Conservation (phyloP, 78 protist species). For the Chrysochromulina parva region DNA sequence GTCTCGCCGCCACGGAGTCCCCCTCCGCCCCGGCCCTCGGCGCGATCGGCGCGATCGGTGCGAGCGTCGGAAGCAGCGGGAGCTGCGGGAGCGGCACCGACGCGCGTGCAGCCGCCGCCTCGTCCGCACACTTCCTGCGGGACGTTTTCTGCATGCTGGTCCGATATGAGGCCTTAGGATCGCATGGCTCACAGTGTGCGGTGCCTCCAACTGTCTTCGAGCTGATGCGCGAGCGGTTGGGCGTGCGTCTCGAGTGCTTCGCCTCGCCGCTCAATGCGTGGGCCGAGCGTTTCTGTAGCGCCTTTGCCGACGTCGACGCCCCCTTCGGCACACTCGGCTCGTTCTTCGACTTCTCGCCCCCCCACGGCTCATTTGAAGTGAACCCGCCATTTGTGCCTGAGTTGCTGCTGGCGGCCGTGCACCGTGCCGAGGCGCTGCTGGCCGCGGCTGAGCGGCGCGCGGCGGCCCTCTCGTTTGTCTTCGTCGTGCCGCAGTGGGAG, state of each 20-base stretch:
- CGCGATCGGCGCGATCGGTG: too few species aligned
- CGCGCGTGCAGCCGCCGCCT: too few species aligned
- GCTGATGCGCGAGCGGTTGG: background rate
- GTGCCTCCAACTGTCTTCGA: background rate
- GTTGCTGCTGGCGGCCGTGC: background rate
- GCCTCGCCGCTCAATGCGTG: constrained; percentile 49
- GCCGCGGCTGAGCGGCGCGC: background rate
- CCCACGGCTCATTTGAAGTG: constrained; percentile 54
- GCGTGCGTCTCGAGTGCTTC: constrained; percentile 41
- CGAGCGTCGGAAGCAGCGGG: too few species aligned
- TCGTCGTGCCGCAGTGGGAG: background rate
- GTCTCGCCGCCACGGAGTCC: too few species aligned
- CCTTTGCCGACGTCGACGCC: constrained; percentile 40
- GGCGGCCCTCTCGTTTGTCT: background rate
- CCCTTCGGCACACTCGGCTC: constrained; percentile 56
- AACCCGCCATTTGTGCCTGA: constrained; percentile 57
- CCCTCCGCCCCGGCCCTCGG: too few species aligned
- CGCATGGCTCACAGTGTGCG: background rate
- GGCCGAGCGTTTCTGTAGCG: background rate
- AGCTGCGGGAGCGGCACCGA: too few species aligned
- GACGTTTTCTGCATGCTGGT: background rate
- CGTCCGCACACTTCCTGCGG: too few species aligned
- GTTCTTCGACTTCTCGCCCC: constrained; percentile 34
- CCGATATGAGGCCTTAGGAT: background rate
- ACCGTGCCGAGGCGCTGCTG: background rate